Percentiles rank a stretch among this genome's conserved stretches.
phyloP scores from a whole-genome alignment of 2,329 filamentous ascomycete genomes.

The Chrysoporthe cubensis region DNA sequence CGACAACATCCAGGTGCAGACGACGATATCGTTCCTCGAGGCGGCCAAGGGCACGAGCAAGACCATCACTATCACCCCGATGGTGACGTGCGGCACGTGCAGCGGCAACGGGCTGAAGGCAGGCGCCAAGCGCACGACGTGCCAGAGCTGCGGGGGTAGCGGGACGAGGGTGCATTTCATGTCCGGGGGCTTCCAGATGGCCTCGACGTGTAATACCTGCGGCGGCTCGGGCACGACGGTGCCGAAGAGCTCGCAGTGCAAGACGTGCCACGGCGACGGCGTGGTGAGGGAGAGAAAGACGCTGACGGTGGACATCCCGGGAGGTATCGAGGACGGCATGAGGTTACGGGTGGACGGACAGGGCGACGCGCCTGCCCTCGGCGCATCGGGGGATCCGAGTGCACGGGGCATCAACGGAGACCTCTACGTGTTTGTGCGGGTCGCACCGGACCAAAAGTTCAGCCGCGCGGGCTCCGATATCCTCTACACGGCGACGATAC shows the following conservation, averaged over 20 bases:
- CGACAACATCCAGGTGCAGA: constrained; percentile 93
- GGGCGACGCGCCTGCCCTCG: constrained; percentile 83
- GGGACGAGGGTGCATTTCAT: constrained; percentile 87
- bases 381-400: constrained; percentile 66
- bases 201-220: constrained; percentile 82
- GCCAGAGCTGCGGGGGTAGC: constrained; percentile 81
- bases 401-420: constrained; percentile 76
- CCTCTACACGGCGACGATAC: constrained; percentile 87
- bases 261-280: constrained; percentile 78
- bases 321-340: constrained; percentile 97
- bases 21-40: constrained; percentile 93
- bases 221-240: constrained; percentile 77
- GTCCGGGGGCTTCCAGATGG: constrained; percentile 95
- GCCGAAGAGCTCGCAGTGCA: constrained; percentile 81
- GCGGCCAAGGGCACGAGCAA: constrained; percentile 89
- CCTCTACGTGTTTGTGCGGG: constrained; percentile 86
- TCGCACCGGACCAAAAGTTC: constrained; percentile 90
- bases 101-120: constrained; percentile 81
- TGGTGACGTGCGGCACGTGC: constrained; percentile 82
- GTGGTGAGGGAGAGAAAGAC: constrained; percentile 83
- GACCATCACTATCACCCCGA: constrained; percentile 83
- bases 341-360: constrained; percentile 81
- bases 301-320: constrained; percentile 88
- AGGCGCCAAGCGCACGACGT: constrained; percentile 73
- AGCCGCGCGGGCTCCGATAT: constrained; percentile 86